These are phyloP conservation scores for Aurantiochytrium sp. DNA, from an alignment of 108 stramenopile species.

Conservation along the genomic window DNA sequence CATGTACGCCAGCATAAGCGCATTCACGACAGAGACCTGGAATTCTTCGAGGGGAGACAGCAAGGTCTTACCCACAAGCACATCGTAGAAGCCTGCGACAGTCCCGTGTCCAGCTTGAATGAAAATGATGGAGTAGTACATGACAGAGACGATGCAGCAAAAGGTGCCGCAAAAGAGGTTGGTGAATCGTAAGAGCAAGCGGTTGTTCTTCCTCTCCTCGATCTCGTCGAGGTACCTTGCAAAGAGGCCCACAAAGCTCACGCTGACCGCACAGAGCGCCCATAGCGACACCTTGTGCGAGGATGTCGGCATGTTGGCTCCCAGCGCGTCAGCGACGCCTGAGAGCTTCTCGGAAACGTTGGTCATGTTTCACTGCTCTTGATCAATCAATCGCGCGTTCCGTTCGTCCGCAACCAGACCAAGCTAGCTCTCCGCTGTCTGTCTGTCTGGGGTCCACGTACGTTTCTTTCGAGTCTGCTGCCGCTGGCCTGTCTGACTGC, in stretches of 20 bases:
- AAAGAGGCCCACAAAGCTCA: conserved; percentile 1
- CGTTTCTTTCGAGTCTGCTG: too few species aligned
- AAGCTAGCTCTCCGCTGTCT: too few species aligned
- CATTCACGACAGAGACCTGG: background rate
- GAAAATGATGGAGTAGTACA: background rate
- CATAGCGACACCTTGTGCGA: background rate
- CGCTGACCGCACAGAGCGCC: background rate
- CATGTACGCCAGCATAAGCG: conserved; percentile 9
- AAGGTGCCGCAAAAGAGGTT: conserved; percentile 15
- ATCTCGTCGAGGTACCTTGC: background rate
- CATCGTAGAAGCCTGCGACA: background rate
- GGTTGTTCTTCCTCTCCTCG: background rate
- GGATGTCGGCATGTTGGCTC: too few species aligned
- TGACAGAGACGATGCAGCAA: background rate
- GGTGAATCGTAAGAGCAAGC: background rate
- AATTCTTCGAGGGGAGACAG: background rate
- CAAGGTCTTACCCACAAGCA: background rate
- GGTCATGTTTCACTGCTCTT: too few species aligned
- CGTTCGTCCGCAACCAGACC: too few species aligned
- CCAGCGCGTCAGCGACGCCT: too few species aligned
- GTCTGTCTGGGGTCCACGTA: too few species aligned
- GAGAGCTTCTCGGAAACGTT: too few species aligned
- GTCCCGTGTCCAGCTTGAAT: background rate
- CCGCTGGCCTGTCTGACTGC: too few species aligned
- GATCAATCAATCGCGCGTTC: too few species aligned